Evolutionary conservation across 352 stramenopile genomes (phyloP), one percentile per base, ranked within the genome.

Genomic region (Thraustotheca clavata): DNA sequence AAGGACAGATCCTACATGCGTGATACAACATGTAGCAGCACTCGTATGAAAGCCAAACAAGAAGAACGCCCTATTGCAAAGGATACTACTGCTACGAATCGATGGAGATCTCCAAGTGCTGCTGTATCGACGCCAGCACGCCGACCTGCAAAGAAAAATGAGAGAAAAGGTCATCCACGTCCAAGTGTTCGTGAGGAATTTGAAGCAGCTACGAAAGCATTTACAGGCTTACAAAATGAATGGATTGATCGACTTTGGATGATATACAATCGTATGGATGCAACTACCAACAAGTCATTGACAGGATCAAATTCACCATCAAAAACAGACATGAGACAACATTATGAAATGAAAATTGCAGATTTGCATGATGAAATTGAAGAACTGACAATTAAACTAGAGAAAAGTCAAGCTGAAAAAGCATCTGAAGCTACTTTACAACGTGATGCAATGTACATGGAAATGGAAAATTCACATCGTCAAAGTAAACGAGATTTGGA

Each of bases 1-100:
- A n/a, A n/a, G n/a, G n/a, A n/a, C n/a, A n/a, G 43, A 24, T 52
- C 43, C 24, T 52, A 52, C 43, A 52, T 52, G 43, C 43, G 43
- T 31, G 43, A 52, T 24, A 52, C 43, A 7, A 52, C 9, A 9
- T 35, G 43, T 31, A 52, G 43, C 43, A 52, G 43, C 39, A 47
- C 39, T 4, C 39, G 39, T 24, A 31, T 52, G 6, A 9, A 18
- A 9, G n/a, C 43, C 11, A 31, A 24, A 31, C 43, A 24, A 2
- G 43, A 52, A 52, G 43, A 7, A 9, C 43, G n/a, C 4, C 4
- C n/a, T 24, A 5, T 47, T 24, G 2, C 39, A n/a, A 4, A 5
- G 39, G n/a, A 24, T 4, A n/a, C 4, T n/a, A 47, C 43, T 1
- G 1, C 7, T 2, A 24, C 43, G 12, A 18, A 35, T 24, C 43